Evolutionary conservation across 192 early-diverging fungal genomes (phyloP).

Genomic region (Kappamyces sp.): DNA sequence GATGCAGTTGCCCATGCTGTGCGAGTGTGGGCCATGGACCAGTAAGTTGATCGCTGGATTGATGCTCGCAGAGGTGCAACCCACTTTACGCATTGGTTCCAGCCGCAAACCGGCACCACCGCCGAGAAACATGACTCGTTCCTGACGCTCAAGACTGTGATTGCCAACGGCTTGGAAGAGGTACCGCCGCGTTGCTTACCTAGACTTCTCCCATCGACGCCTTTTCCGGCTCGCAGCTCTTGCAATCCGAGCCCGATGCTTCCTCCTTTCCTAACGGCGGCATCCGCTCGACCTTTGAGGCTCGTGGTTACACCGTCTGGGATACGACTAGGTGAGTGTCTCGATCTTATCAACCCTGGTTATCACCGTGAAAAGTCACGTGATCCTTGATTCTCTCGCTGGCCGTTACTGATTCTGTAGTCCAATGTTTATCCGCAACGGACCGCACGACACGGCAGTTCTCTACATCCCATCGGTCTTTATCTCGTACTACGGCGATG

Average conservation of each 20-base stretch:
- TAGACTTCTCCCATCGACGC: constrained; percentile 75
- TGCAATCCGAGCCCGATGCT: constrained; percentile 99
- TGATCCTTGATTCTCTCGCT: constrained; percentile 12
- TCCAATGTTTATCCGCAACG: constrained; percentile 92
- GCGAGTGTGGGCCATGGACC: constrained; percentile 94
- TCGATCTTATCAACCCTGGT: neutral
- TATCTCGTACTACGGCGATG: constrained; percentile 99
- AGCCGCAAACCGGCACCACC: constrained; percentile 97
- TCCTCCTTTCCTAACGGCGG: constrained; percentile 99
- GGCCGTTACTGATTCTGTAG: constrained; percentile 22
- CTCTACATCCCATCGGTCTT: constrained; percentile 97
- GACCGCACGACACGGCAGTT: constrained; percentile 85
- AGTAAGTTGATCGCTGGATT: constrained; percentile 24
- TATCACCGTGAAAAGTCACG: constrained; percentile 6
- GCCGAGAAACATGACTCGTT: constrained; percentile 99
- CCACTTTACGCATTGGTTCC: constrained; percentile 99
- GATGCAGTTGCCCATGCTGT: constrained; percentile 99
- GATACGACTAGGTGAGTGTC: constrained; percentile 67
- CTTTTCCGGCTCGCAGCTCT: constrained; percentile 94
- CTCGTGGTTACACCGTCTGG: constrained; percentile 99
- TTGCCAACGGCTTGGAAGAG: constrained; percentile 81
- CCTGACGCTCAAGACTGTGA: constrained; percentile 79
- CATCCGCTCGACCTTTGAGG: constrained; percentile 97
- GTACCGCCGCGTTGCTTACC: constrained; percentile 23
- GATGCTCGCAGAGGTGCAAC: constrained; percentile 69